Conservation (phyloP, 1,139 yeast genomes). For the Wickerhamomyces sp. region DNA sequence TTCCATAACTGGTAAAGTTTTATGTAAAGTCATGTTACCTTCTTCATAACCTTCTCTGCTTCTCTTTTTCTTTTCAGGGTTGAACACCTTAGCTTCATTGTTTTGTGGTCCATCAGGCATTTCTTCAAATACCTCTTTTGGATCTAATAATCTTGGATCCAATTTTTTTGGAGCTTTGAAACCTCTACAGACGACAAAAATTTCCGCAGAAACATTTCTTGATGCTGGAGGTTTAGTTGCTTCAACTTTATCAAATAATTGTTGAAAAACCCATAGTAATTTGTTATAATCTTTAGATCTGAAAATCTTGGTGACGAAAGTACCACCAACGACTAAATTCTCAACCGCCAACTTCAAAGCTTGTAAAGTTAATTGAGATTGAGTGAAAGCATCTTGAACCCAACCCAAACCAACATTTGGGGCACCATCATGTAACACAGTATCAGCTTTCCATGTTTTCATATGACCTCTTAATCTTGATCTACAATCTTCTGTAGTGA, state of each 20-base stretch:
- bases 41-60: conserved; percentile 97
- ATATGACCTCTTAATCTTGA: conserved; percentile 89
- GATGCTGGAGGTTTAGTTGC: conserved; percentile 99
- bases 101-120: conserved; percentile 71
- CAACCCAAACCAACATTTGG: conserved; percentile 99
- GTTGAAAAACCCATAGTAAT: conserved; percentile 95
- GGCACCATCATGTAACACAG: conserved; percentile 98
- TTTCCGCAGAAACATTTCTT: conserved; percentile 98
- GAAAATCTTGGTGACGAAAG: conserved; percentile 95
- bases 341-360: conserved; percentile 95
- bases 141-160: conserved; percentile 89
- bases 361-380: conserved; percentile 90
- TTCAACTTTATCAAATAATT: conserved; percentile 90
- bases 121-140: conserved; percentile 92
- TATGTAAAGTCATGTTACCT: conserved; percentile 78
- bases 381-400: conserved; percentile 99
- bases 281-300: conserved; percentile 97
- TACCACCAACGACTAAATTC: conserved; percentile 85
- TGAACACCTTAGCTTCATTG: conserved; percentile 86
- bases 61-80: conserved; percentile 87
- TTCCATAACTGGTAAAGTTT: conserved; percentile 69
- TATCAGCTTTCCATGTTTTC: conserved; percentile 99
- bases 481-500: conserved; percentile 96
- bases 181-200: conserved; percentile 93
- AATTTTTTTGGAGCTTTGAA: conserved; percentile 94